Base-by-base conservation (phyloP, 1,139 yeast genomes). In the Yamadazyma aaseri region DNA sequence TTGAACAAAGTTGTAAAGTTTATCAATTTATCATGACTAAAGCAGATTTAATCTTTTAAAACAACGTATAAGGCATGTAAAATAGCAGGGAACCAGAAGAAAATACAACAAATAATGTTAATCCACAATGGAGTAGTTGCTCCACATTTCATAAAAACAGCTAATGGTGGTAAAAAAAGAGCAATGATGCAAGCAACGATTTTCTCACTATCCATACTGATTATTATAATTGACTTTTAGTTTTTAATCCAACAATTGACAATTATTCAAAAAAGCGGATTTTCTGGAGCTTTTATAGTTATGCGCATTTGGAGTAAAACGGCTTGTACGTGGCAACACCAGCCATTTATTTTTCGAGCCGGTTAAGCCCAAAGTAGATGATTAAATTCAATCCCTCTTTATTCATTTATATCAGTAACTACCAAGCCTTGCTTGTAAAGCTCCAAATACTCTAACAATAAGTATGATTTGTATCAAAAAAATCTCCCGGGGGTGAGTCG, bases 401-500 rank as follows among this genome's bases (percentile, higher is more conserved):
- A n/a, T n/a, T n/a, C n/a, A n/a, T n/a, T n/a, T n/a, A n/a, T n/a
- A n/a, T n/a, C n/a, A n/a, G n/a, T n/a, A n/a, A n/a, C n/a, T n/a
- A n/a, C n/a, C n/a, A n/a, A n/a, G n/a, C n/a, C n/a, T n/a, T n/a
- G n/a, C n/a, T n/a, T n/a, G n/a, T n/a, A n/a, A n/a, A n/a, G n/a
- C n/a, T n/a, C n/a, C n/a, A 21, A 22, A 29, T 39, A 38, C 52
- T 77, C n/a, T n/a, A 69, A 62, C 56, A 51, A n/a, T n/a, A n/a
- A n/a, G n/a, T n/a, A n/a, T n/a, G n/a, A 59, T 18, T 18, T 18
- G 9, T 7, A 11, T 7, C 25, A 11, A 22, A 22, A 22, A 22
- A 22, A 45, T 79, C 85, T 79, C 85, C 79, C 73, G 82, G 79
- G 84, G 80, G 85, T 73, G 85, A 79, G 76, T 79, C 84, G 86